Evolutionary conservation across 441 rosid species (phyloP), one percentile per base, ranked within the genome.

Genomic region (Caryocar brasiliense): DNA sequence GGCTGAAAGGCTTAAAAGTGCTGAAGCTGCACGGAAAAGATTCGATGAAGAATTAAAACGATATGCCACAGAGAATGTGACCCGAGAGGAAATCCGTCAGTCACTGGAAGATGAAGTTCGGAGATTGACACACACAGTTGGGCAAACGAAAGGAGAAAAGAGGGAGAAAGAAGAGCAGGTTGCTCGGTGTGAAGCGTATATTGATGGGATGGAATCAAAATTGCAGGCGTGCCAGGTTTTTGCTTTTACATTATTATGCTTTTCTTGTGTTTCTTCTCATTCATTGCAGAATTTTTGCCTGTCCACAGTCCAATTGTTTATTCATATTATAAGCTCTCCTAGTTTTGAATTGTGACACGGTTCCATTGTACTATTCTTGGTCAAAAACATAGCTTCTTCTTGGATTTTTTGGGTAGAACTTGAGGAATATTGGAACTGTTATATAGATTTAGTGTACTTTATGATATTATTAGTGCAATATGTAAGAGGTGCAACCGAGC

Each of bases 81-180:
- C 79, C 10, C 78, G 94, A 17, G 97, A 89, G 58, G 99, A 94
- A 78, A 48, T 85, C 40, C 78, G 96, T 39, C 86, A 85, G 62
- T 85, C 96, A 12, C 85, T 81, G 41, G 95, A 94, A 77, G 92
- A 82, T 40, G 88, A 94, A 68, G 82, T 94, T 53, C 80, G 83
- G 66, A 61, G 86, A 48, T 62, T 89, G 65, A 89, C 87, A 40
- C 74, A 83, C 65, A 85, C 95, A 55, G 80, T 85, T 14, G 95
- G 85, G 53, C 97, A 94, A 71, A 83, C 90, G 9, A 85, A 85
- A 79, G 99, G 79, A 66, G 99, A 94, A 71, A 89, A 83, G 70
- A 80, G 79, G 58, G 88, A 94, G 71, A 94, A 86, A 54, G 96
- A 90, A 61, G 98, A 83, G 70, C 98, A 80, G 70, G 69, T 90